Evolutionary conservation across 2,329 filamentous ascomycete genomes (phyloP).

Genomic region (Fusarium pseudograminearum): DNA sequence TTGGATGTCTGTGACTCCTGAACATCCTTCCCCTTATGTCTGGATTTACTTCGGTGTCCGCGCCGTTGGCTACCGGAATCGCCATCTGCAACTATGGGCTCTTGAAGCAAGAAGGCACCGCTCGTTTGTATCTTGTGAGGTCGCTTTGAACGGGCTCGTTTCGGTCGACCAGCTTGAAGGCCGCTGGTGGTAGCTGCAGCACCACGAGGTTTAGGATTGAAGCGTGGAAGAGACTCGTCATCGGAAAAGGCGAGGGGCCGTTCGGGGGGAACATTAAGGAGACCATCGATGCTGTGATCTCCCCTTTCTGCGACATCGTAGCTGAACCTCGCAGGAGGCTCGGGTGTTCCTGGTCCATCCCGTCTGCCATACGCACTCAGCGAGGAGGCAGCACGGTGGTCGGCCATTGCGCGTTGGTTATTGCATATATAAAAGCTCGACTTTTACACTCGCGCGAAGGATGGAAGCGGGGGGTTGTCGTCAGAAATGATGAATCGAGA

Average conservation of each 20-base stretch:
- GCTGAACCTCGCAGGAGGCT: slow-evolving; percentile 45
- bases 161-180: slow-evolving; percentile 41
- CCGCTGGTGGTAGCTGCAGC: slow-evolving; percentile 28
- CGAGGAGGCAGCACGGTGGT: slow-evolving; percentile 41
- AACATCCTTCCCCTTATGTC: slow-evolving; percentile 39
- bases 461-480: slow-evolving; percentile 32
- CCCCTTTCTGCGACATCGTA: slow-evolving; percentile 44
- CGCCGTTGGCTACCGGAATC: slow-evolving; percentile 50
- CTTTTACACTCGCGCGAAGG: slow-evolving; percentile 32
- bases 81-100: slow-evolving; percentile 53
- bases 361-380: slow-evolving; percentile 44
- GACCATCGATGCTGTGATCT: slow-evolving; percentile 44
- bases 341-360: slow-evolving; percentile 45
- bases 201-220: slow-evolving; percentile 36
- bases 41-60: slow-evolving; percentile 42
- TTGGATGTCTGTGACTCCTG: slow-evolving; percentile 30
- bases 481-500: slow-evolving; percentile 36
- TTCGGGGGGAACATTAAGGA: slow-evolving; percentile 44
- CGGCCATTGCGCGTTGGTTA: slow-evolving; percentile 44
- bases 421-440: slow-evolving; percentile 44
- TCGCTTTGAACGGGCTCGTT: slow-evolving; percentile 46
- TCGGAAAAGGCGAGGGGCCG: slow-evolving; percentile 48
- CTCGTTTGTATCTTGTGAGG: slow-evolving; percentile 59
- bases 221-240: slow-evolving; percentile 46
- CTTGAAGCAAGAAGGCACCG: slow-evolving; percentile 65